These are phyloP conservation scores for Dryas alaskensis DNA, from an alignment of 306 rosid genomes.

Conservation along the genomic window DNA sequence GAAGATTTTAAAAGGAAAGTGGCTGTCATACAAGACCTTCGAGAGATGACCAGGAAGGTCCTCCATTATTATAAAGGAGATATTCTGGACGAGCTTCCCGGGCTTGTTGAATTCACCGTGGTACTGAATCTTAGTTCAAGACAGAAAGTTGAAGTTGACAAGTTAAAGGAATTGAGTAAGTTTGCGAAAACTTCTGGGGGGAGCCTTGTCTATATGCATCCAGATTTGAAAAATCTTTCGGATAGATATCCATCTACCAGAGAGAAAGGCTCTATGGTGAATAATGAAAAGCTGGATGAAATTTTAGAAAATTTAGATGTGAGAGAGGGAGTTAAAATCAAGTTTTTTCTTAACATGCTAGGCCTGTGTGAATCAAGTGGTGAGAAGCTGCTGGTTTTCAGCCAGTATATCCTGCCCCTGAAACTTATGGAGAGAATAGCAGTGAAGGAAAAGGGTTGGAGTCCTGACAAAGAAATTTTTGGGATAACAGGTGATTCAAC, in stretches of 20 bases:
- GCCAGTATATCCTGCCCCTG: constrained; percentile 79
- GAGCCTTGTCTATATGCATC: constrained; percentile 77
- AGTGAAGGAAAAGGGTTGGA: constrained; percentile 63
- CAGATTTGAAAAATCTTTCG: constrained; percentile 34
- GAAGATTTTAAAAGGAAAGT: constrained; percentile 65
- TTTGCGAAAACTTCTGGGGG: constrained; percentile 65
- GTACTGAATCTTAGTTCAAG: constrained; percentile 54
- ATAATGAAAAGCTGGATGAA: constrained; percentile 39
- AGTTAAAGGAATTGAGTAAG: constrained; percentile 45
- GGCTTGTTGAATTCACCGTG: constrained; percentile 73
- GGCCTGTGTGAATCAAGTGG: constrained; percentile 57
- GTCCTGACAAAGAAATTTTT: constrained; percentile 63
- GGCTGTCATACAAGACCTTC: constrained; percentile 68
- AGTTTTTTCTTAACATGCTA: constrained; percentile 64
- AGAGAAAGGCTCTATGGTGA: not conserved
- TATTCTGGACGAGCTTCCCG: constrained; percentile 90
- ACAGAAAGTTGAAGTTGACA: constrained; percentile 54
- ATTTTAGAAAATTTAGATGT: constrained; percentile 40
- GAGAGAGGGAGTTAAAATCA: constrained; percentile 75
- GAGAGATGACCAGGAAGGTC: constrained; percentile 82
- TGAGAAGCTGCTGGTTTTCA: constrained; percentile 85
- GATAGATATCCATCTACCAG: not conserved
- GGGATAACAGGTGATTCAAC: constrained; percentile 71
- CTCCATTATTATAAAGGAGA: constrained; percentile 91
- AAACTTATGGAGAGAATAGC: constrained; percentile 71